These are phyloP conservation scores for Porcisia deanei DNA, from an alignment of 208 protist genomes.

Conservation along the genomic window DNA sequence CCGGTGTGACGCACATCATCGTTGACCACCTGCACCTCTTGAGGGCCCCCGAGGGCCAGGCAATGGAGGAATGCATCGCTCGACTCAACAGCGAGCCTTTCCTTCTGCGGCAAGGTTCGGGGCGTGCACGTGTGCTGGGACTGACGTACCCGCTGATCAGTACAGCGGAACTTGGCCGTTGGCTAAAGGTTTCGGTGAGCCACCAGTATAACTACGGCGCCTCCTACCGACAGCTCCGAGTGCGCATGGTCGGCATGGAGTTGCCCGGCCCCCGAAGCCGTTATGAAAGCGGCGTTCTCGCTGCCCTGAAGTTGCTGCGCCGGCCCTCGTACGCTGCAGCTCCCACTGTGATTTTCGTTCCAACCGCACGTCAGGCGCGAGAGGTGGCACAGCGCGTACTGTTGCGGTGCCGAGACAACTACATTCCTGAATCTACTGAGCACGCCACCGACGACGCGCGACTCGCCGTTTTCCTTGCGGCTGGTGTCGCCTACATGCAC, in stretches of 20 bases:
- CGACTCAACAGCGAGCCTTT: constrained; percentile 69
- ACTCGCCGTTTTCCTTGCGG: constrained; percentile 59
- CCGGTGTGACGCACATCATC: constrained; percentile 76
- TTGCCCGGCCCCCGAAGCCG: constrained; percentile 51
- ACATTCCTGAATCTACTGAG: constrained; percentile 40
- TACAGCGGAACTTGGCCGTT: constrained; percentile 77
- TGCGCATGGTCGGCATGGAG: constrained; percentile 65
- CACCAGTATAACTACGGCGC: constrained; percentile 82
- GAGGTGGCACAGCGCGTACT: constrained; percentile 74
- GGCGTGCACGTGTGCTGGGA: constrained; percentile 72
- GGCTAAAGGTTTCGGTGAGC: constrained; percentile 63
- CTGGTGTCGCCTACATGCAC: constrained; percentile 81
- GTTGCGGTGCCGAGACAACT: constrained; percentile 72
- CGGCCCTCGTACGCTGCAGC: constrained; percentile 50
- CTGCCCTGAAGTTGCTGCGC: constrained; percentile 59
- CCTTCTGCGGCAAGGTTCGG: constrained; percentile 45
- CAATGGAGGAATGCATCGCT: constrained; percentile 85
- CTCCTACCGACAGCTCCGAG: constrained; percentile 71
- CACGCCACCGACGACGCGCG: constrained; percentile 41
- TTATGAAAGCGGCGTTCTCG: constrained; percentile 63
- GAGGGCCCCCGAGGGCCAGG: constrained; percentile 68
- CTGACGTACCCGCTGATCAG: constrained; percentile 90
- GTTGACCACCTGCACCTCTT: constrained; percentile 85
- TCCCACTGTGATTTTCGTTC: constrained; percentile 76
- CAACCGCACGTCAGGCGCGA: constrained; percentile 53